Conservation (phyloP, 1,284 basidiomycete species). For the Apiotrichum gamsii region DNA sequence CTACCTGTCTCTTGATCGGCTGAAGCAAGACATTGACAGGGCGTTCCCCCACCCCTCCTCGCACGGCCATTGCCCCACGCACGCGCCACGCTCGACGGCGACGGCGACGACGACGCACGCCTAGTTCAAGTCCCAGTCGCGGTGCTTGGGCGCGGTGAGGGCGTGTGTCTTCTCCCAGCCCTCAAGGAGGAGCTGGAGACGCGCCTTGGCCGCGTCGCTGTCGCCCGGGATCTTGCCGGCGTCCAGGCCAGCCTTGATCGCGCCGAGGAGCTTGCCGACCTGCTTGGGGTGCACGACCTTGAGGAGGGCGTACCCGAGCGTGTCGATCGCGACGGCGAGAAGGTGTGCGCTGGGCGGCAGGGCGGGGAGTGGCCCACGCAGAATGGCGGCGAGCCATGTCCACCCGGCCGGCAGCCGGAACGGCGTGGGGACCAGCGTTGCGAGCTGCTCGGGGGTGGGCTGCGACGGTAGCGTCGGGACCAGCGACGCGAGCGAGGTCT, state of each 20-base stretch:
- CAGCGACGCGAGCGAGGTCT: slow-evolving; percentile 44
- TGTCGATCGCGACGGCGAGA: slow-evolving; percentile 61
- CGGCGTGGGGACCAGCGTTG: slow-evolving; percentile 51
- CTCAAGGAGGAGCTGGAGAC: slow-evolving; percentile 25
- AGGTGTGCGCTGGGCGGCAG: slow-evolving; percentile 37
- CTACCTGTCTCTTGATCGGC: no score
- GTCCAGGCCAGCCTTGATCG: slow-evolving; percentile 54
- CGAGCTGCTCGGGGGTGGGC: slow-evolving; percentile 45
- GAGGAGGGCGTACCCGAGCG: slow-evolving; percentile 59
- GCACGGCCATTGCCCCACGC: no score
- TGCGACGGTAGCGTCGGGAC: slow-evolving; percentile 28
- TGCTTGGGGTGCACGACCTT: slow-evolving; percentile 63
- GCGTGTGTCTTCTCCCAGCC: slow-evolving; percentile 8
- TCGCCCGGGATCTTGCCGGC: slow-evolving; percentile 30
- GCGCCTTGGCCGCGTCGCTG: slow-evolving; percentile 29
- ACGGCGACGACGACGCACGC: no score
- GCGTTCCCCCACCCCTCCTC: no score
- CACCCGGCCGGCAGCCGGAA: slow-evolving; percentile 59
- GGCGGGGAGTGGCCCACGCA: slow-evolving; percentile 12
- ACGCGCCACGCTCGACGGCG: no score
- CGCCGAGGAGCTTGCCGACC: slow-evolving; percentile 65
- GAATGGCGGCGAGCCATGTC: slow-evolving; percentile 57
- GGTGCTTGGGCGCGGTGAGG: slow-evolving; percentile 8
- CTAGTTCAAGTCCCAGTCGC: no score
- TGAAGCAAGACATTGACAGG: no score